Evolutionary conservation across 495 filamentous ascomycete genomes (phyloP), one percentile per base, ranked within the genome.

Genomic region (Hamigera avellanea): DNA sequence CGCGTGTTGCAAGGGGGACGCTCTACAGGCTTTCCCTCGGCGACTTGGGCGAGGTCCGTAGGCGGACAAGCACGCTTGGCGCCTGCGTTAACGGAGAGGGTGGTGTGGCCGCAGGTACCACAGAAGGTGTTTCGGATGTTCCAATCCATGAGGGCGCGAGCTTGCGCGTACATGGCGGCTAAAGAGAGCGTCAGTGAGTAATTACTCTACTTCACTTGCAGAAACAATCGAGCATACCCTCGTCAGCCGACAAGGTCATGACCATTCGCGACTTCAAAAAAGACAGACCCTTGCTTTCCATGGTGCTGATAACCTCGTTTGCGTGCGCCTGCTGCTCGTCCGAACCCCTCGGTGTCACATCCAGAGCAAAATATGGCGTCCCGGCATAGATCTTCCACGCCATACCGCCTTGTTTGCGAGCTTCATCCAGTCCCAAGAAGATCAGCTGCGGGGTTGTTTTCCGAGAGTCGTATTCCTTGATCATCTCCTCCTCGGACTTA

Each of bases 61-160:
- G 85, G 78, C 7, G 91, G 91, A 49, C 91, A 98, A 19, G 78
- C 73, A 21, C 93, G 80, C 61, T 98, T 98, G 28, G 81, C 86
- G 28, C 91, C 91, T 6, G 78, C 86, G 54, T 95, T 83, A 26
- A 91, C 71, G 14, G 84, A 86, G 37, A 95, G 59, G 2, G 91
- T 95, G 7, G 70, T 76, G 42, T 84, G 67, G 21, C 91, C 89
- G 62, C 91, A 95, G 36, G 77, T 76, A 8, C 76, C 85, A 59
- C 91, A 98, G 64, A 86, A 96, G 25, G 77, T 84, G 52, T 94
- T 95, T 31, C 89, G 81, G 33, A 67, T 72, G 59, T 98, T 96
- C 91, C 91, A 98, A 62, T 96, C 91, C 19, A 89, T 53, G 26
- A 94, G 60, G n/a, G 83, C 78, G 45, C 89, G 81, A 2, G 86